These are phyloP conservation scores for Amphirosellinia nigrospora DNA, from an alignment of 495 filamentous ascomycete genomes.

Conservation along the genomic window DNA sequence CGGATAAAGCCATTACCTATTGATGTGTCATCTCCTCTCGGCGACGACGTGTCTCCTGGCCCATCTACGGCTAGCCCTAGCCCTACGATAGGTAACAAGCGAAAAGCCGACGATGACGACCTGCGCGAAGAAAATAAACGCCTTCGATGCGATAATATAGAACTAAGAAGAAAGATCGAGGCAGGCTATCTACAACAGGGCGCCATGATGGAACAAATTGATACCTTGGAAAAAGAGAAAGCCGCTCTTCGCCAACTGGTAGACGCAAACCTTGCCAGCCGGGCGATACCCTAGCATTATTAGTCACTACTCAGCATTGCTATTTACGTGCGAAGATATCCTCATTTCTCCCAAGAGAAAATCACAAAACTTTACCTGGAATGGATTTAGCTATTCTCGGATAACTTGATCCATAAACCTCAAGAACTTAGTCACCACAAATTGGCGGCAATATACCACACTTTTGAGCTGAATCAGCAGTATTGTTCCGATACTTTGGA, in stretches of 20 bases:
- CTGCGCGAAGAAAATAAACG: constrained; percentile 62
- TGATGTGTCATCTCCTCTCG: not conserved
- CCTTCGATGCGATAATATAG: constrained; percentile 47
- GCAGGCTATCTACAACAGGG: constrained; percentile 26
- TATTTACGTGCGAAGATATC: not conserved
- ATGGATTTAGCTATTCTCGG: not conserved
- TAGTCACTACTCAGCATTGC: not conserved
- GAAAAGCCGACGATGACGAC: constrained; percentile 50
- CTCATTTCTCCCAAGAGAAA: not conserved
- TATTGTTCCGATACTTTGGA: not conserved
- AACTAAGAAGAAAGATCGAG: constrained; percentile 22
- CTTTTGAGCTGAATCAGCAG: not conserved
- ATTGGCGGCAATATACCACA: not conserved
- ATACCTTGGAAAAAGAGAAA: constrained; percentile 21
- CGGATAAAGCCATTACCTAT: not conserved
- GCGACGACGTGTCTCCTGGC: not conserved
- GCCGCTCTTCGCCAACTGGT: not conserved
- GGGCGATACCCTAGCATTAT: not conserved
- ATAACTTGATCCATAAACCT: not conserved
- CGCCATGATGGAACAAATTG: constrained; percentile 27
- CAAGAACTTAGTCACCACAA: not conserved
- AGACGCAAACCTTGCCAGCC: constrained; percentile 1
- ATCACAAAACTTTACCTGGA: not conserved
- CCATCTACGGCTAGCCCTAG: constrained; percentile 12
- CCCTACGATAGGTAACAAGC: not conserved